phyloP scores from a whole-genome alignment of 2,329 filamentous ascomycete genomes.

The Alternaria triticimaculans region DNA sequence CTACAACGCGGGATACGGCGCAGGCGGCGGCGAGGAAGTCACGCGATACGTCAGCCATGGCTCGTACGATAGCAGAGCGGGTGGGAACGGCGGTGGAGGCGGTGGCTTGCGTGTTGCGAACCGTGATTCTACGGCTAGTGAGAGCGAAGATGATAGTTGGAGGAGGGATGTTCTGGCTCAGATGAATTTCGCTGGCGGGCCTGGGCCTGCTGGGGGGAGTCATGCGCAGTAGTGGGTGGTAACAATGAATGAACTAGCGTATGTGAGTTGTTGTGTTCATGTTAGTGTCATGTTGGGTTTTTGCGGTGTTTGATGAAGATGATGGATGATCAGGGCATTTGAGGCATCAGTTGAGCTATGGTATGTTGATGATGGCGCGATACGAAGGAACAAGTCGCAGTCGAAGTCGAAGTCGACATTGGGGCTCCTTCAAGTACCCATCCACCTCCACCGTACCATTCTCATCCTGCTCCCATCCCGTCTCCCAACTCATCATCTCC shows the following conservation, averaged over 20 bases:
- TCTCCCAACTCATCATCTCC: background rate
- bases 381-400: rapidly evolving
- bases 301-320: background rate
- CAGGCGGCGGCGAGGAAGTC: constrained; percentile 15
- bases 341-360: background rate
- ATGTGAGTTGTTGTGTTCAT: background rate
- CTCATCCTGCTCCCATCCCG: too few species aligned
- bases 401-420: background rate
- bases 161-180: constrained; percentile 22
- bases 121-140: constrained; percentile 35
- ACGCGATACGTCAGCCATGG: constrained; percentile 5
- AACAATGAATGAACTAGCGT: background rate
- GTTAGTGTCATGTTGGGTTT: background rate
- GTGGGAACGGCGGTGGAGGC: constrained; percentile 16
- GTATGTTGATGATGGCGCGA: rapidly evolving
- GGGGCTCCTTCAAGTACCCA: background rate
- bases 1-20: background rate
- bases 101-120: constrained; percentile 55
- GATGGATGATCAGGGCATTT: background rate
- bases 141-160: constrained; percentile 19
- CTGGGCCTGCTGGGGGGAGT: background rate
- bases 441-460: background rate
- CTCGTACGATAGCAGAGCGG: constrained; percentile 7
- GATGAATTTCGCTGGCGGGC: constrained; percentile 18
- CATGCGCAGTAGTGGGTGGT: constrained; percentile 3